Evolutionary conservation across 2,329 filamentous ascomycete genomes (phyloP).

Genomic region (Diplodia mutila): DNA sequence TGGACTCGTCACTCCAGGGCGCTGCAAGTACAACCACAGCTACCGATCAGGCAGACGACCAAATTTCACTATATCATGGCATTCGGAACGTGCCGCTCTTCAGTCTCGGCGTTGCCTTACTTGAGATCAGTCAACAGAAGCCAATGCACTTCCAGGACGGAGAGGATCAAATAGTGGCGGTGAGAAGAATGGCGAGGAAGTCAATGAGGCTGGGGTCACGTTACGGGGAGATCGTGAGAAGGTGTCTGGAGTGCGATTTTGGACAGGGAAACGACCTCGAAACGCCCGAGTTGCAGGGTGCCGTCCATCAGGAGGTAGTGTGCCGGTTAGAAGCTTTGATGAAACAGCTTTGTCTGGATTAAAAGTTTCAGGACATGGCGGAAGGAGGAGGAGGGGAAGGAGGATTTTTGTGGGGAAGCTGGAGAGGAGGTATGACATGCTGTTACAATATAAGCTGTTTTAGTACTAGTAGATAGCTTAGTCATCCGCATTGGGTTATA

Average conservation of each 20-base stretch:
- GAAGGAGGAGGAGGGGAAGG: too few species aligned
- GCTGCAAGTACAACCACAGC: background rate
- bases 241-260: background rate
- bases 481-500: too few species aligned
- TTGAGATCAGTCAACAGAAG: background rate
- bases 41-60: background rate
- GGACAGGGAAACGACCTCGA: background rate
- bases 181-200: background rate
- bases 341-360: background rate
- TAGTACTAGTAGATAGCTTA: too few species aligned
- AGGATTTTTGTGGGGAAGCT: too few species aligned
- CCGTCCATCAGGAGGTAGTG: background rate
- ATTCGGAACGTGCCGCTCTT: background rate
- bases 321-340: background rate
- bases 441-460: too few species aligned
- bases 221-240: background rate
- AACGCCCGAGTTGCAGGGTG: background rate
- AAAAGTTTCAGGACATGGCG: too few species aligned
- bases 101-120: background rate
- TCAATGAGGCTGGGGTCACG: background rate
- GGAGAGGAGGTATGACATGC: too few species aligned
- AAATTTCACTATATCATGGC: background rate
- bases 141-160: background rate
- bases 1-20: background rate
- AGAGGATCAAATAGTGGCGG: background rate